Conservation (phyloP, 116 monocot species). For the Thalassia testudinum region DNA sequence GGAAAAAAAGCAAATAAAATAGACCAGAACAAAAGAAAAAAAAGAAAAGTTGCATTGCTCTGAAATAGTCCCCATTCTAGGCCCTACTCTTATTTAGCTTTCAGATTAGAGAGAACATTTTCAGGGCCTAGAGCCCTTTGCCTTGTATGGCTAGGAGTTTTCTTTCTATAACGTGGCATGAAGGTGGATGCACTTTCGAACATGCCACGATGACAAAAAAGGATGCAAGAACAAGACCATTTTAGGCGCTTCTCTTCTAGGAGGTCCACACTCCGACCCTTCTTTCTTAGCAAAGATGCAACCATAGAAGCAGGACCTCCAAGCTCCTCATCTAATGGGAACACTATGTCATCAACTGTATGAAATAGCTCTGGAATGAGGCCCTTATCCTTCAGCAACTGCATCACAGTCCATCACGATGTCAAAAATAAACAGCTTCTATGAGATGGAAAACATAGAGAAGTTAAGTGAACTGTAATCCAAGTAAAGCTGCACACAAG, state of each 20-base stretch:
- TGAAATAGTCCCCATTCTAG: no score
- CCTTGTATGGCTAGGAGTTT: no score
- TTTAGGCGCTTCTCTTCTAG: constrained; percentile 91
- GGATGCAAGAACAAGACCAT: constrained; percentile 25
- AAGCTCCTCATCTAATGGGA: constrained; percentile 67
- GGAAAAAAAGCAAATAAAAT: no score
- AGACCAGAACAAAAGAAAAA: no score
- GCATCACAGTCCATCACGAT: neutral
- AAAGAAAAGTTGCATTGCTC: no score
- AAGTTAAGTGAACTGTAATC: neutral
- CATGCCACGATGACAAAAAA: no score
- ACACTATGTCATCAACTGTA: constrained; percentile 90
- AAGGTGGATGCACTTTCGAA: neutral
- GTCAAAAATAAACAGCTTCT: neutral
- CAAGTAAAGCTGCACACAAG: no score
- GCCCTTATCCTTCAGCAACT: constrained; percentile 92
- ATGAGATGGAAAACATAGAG: neutral
- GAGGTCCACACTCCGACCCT: constrained; percentile 84
- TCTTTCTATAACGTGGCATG: no score
- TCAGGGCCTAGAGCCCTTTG: no score
- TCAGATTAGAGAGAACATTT: no score
- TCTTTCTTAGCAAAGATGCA: constrained; percentile 55
- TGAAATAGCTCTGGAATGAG: constrained; percentile 56
- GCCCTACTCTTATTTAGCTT: no score
- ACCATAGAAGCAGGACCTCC: constrained; percentile 73